Evolutionary conservation across 495 filamentous ascomycete species (phyloP).

Genomic region (Aspergillus haitiensis): DNA sequence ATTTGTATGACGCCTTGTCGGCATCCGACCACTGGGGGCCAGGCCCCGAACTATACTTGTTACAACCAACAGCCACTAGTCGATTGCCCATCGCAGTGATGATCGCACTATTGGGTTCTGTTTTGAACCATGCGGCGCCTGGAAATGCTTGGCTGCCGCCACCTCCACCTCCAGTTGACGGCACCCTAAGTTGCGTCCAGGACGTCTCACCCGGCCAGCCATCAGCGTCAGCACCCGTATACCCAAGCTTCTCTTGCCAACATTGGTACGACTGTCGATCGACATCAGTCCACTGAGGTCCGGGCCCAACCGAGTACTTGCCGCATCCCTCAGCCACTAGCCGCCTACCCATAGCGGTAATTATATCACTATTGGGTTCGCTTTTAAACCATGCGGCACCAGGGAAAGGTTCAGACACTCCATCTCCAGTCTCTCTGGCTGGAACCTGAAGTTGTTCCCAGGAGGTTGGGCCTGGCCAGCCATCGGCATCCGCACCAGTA

Average conservation of each 20-base stretch:
- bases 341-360: conserved; percentile 13
- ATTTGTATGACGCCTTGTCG: conserved; percentile 6
- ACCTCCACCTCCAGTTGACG: background rate
- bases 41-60: background rate
- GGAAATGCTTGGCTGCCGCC: background rate
- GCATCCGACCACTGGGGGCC: conserved; percentile 4
- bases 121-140: conserved; percentile 7
- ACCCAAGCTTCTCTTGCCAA: conserved; percentile 16
- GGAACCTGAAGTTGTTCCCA: background rate
- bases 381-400: conserved; percentile 4
- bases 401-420: conserved; percentile 6
- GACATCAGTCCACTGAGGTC: conserved; percentile 10
- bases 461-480: background rate
- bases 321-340: conserved; percentile 15
- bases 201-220: conserved; percentile 15
- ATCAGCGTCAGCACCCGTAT: conserved; percentile 15
- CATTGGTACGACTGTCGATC: conserved; percentile 4
- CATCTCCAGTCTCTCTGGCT: background rate
- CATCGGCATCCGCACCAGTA: conserved; percentile 2
- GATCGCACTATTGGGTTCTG: conserved; percentile 2
- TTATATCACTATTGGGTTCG: conserved; percentile 4
- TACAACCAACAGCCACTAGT: conserved; percentile 1
- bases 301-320: conserved; percentile 5
- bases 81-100: conserved; percentile 8
- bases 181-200: conserved; percentile 11